Evolutionary conservation across 1,139 yeast genomes (phyloP), one percentile per base, ranked within the genome.

Genomic region (Candida labiduridarum): DNA sequence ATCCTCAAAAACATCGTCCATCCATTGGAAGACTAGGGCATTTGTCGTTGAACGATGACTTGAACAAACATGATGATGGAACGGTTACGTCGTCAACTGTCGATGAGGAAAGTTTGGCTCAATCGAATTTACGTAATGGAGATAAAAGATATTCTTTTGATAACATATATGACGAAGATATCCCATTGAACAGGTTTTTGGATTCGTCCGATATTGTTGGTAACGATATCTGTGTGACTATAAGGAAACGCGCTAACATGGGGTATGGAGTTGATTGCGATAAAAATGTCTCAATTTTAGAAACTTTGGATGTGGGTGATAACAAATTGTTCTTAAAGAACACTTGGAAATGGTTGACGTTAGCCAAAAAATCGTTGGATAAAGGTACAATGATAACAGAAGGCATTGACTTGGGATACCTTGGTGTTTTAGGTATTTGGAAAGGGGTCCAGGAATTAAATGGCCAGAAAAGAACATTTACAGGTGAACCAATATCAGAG

Each of bases 381-480:
- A 83, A 86, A 48, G 89, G 89, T 0, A 74, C 85, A 1, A 85
- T 89, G 89, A 72, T 81, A 0, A 78, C 86, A 1, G 85, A 83
- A 25, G 78, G 79, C 8, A 71, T 89, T 30, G 97, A 94, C 64
- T 76, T 94, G 38, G 95, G 96, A 2, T 91, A 82, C 65, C 87
- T 88, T 59, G 99, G 98, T 7, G 95, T 92, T 1, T 67, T 84
- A 34, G 96, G 96, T 12, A 84, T 92, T 38, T 94, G 98, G 98
- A 84, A 84, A 57, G 96, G 96, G 15, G 78, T 81, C 9, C 80
- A 79, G 2, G 89, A 87, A 35, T 71, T 88, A 27, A 71, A 76
- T 11, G 77, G 77, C 34, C 88, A 87, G 55, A 78, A 76, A 41
- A 67, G 90, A 41, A 78, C 77, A 47, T 68, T 68, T 12, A 63